Conservation (phyloP, 2,329 filamentous ascomycete species). For the Apiospora phragmitis region DNA sequence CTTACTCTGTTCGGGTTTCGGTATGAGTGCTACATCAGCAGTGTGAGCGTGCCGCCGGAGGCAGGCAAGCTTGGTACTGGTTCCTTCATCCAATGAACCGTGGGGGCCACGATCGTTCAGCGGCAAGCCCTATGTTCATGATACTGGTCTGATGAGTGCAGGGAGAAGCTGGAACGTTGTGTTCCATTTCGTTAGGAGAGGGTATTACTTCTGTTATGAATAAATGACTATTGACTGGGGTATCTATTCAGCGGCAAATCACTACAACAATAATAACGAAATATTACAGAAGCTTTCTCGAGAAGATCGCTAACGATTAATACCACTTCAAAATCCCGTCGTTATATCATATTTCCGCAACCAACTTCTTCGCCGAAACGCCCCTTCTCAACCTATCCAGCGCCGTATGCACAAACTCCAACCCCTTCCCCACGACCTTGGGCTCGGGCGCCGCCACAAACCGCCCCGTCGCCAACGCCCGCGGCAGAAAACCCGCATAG, state of each 20-base stretch:
- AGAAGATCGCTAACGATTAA: neutral
- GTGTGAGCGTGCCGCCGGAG: neutral
- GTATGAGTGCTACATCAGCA: neutral
- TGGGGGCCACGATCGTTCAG: no score
- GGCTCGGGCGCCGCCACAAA: conserved; percentile 28
- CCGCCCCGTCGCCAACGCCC: conserved; percentile 25
- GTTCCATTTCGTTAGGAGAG: no score
- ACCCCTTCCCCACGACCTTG: conserved; percentile 22
- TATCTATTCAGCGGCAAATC: neutral
- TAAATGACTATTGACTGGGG: neutral
- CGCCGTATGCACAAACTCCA: conserved; percentile 16
- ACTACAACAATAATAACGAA: no score
- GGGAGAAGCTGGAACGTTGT: no score
- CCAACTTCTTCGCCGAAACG: conserved; percentile 17
- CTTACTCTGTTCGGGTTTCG: neutral
- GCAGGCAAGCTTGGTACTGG: no score
- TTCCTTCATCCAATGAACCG: no score
- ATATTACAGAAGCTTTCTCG: neutral
- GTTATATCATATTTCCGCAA: conserved; percentile 8
- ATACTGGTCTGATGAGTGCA: no score
- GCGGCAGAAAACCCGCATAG: conserved; percentile 26
- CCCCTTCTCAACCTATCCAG: conserved; percentile 14
- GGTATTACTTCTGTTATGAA: neutral
- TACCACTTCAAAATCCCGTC: neutral
- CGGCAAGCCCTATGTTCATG: no score